Conservation (phyloP, 2,329 filamentous ascomycete genomes). For the Penicillium occitanis region DNA sequence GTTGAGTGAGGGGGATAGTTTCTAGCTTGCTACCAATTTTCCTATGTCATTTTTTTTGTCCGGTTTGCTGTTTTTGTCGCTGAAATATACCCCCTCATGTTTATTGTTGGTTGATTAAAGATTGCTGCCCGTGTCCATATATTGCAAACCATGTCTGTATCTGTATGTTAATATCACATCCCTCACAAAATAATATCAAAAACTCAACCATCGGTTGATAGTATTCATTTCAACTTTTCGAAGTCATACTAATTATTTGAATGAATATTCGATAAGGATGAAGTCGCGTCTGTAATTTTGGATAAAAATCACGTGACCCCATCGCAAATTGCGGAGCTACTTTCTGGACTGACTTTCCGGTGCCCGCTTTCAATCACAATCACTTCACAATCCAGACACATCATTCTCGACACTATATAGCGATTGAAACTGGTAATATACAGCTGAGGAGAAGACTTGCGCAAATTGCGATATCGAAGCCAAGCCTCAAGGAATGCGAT, state of each 20-base stretch:
- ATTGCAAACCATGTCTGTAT: neutral
- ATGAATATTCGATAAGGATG: neutral
- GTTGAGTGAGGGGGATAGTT: conserved; percentile 9
- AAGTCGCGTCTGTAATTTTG: neutral
- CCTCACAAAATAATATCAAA: conserved; percentile 3
- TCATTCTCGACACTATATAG: too few relatives aligned
- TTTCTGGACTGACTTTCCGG: neutral
- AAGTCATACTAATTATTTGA: neutral
- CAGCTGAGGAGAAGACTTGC: too few relatives aligned
- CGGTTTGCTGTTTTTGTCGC: neutral
- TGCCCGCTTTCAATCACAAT: neutral
- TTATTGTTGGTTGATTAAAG: neutral
- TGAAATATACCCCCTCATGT: conserved; percentile 16
- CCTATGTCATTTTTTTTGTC: neutral
- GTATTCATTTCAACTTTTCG: neutral
- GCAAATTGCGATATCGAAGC: too few relatives aligned
- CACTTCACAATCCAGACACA: neutral
- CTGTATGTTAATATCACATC: conserved; percentile 8
- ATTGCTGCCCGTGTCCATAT: neutral
- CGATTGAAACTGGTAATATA: neutral
- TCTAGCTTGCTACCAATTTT: neutral
- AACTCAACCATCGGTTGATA: neutral
- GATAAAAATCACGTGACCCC: neutral
- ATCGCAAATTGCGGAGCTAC: neutral
- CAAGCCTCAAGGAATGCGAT: neutral